Evolutionary conservation across 345 rosid species (phyloP).

Genomic region (Syzygium aqueum): DNA sequence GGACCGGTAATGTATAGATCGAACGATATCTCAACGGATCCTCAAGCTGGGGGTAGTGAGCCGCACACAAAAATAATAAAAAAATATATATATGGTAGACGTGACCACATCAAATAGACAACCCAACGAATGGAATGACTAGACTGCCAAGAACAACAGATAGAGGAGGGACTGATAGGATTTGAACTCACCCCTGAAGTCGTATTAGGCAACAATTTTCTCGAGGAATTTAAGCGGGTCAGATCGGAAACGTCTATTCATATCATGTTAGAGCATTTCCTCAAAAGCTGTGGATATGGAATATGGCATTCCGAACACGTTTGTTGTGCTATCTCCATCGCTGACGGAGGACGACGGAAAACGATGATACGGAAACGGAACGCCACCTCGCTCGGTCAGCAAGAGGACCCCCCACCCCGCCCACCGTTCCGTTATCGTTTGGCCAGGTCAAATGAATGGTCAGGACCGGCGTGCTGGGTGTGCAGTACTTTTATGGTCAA

Average conservation of each 20-base stretch:
- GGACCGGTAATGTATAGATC: neutral
- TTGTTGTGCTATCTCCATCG: neutral
- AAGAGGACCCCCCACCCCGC: neutral
- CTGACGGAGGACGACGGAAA: no score
- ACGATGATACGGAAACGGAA: neutral
- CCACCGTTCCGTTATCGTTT: neutral
- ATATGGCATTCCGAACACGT: neutral
- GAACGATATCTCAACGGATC: neutral
- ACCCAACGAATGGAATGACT: neutral
- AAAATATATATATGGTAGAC: neutral
- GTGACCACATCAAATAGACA: neutral
- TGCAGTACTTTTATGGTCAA: neutral
- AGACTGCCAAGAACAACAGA: neutral
- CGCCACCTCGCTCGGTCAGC: neutral
- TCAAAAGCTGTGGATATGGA: neutral
- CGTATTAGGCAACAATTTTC: neutral
- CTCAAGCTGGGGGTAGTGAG: neutral
- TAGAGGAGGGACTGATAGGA: fast-evolving
- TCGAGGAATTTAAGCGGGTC: neutral
- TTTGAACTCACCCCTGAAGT: fast-evolving
- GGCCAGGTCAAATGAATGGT: neutral
- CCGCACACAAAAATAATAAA: neutral
- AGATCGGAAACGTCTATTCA: neutral
- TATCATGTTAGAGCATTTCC: neutral
- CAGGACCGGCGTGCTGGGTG: neutral